Base-by-base conservation (phyloP, 495 filamentous ascomycete genomes). In the Echria macrotheca region DNA sequence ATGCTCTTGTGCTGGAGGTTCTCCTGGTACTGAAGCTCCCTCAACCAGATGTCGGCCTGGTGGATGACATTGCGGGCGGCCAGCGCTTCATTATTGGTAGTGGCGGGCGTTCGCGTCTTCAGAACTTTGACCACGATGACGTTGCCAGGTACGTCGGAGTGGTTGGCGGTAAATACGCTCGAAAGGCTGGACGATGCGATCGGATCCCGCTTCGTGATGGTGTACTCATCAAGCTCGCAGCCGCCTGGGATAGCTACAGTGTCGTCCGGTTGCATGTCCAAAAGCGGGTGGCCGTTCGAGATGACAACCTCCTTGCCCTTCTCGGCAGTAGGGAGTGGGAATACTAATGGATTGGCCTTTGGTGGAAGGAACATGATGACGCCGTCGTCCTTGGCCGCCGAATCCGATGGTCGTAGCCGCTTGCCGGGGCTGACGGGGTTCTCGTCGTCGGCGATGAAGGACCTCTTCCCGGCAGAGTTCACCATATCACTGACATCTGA, bases 61-160 rank as follows among this genome's bases (percentile, higher is more conserved):
- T 65, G 70, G 47, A 76, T 74, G 18, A 76, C 69, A 31, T 71
- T 69, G 44, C 64, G 59, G 35, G 70, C 69, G 4, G 54, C 60
- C n/a, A 66, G 62, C 18, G 63, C 66, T 8, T 66, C 63, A 33
- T 66, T 63, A 17, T 52, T 48, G 28, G 65, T 52, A 18, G 58
- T 17, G 38, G 59, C 61, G n/a, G 64, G 45, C 1, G 58, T 52
- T 11, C 62, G 56, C 1, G 73, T 76, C 56, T 73, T 74, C 32
- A 76, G 64, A 1, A 76, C 73, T 52, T 76, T 76, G 44, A 72
- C 71, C 1, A 72, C 73, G 36, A 76, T 71, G 33, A 70, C 59
- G 17, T 69, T 61, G 37, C 69, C 66, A 4, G 69, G 63, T 8
- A 73, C 66, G 1, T 62, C 52, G 4, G 71, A 71, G 44, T 74